Base-by-base conservation (phyloP, 2,329 filamentous ascomycete genomes). In the Calonectria crousiana region DNA sequence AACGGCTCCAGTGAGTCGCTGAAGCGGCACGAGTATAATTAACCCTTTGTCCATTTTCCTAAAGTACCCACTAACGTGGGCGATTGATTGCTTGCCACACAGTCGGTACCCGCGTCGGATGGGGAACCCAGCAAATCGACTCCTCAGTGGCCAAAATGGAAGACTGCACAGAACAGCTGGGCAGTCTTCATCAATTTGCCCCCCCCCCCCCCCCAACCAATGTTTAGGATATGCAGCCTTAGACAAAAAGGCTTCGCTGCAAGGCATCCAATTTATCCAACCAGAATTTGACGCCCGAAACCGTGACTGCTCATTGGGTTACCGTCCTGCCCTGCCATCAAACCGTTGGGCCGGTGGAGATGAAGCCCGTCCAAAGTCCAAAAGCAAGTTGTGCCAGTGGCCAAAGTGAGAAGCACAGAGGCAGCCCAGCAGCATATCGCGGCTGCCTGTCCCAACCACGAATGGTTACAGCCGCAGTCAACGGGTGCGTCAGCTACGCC, bases 11-110 rank as follows among this genome's bases (percentile, higher is more conserved):
- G 34, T 18, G 56, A 60, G 26, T 56, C 18, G 32, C 32, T 41
- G 34, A 62, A 23, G n/a, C 36, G 56, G 56, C 56, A 26, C 14
- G 34, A 6, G 34, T 28, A 38, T 41, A 38, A 26, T 26, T 23
- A 41, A 41, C 36, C 16, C 34, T 41, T 38, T 11, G 36, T 28
- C 34, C 34, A 41, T 23, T 9, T 62, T 26, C 11, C 56, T 30
- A 41, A 62, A 41, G 38, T 62, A 23, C 16, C 56, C 56, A 38
- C 56, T 62, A 62, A 62, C n/a, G 34, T 62, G 36, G 23, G 56
- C 56, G 36, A 38, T 62, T 62, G 38, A 62, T 62, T 62, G 56
- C 56, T 26, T 41, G 56, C 56, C 56, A 62, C 56, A 62, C 56
- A 18, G 56, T 41, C 38, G 56, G 34, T 38, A 62, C 36, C 23